phyloP scores from a whole-genome alignment of 495 filamentous ascomycete genomes.

The Zalerion maritima region DNA sequence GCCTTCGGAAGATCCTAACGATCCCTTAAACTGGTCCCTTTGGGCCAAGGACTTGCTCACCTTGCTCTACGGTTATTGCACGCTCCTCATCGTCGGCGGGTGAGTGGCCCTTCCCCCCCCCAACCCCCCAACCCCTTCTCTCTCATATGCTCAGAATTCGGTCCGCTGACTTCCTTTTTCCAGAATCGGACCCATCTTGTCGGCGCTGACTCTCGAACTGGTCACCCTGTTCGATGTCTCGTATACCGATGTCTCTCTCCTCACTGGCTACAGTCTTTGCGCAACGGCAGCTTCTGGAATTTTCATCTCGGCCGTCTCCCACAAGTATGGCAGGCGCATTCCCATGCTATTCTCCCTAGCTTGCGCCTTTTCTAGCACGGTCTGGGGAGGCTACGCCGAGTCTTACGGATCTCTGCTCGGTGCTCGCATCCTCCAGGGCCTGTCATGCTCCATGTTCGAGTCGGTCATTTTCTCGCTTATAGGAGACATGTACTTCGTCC shows the following conservation, averaged over 20 bases:
- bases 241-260: conserved; percentile 3
- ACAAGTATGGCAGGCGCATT: conserved; percentile 24
- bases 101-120: conserved; percentile 13
- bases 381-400: conserved; percentile 46
- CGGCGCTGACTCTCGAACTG: conserved; percentile 29
- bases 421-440: conserved; percentile 29
- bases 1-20: conserved; percentile 39
- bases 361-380: conserved; percentile 34
- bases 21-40: conserved; percentile 38
- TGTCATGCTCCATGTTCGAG: conserved; percentile 45
- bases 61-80: too few relatives aligned
- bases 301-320: conserved; percentile 15
- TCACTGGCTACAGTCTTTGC: conserved; percentile 6
- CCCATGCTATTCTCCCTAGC: conserved; percentile 18
- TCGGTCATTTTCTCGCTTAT: conserved; percentile 41
- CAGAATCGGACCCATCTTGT: conserved; percentile 43
- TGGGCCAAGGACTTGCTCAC: too few relatives aligned
- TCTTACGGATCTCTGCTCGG: conserved; percentile 43
- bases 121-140: not conserved
- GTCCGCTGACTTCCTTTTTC: conserved; percentile 37
- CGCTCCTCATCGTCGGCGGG: conserved; percentile 3
- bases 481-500: conserved; percentile 47
- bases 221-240: conserved; percentile 14
- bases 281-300: conserved; percentile 1
- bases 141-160: conserved; percentile 12